Evolutionary conservation across 192 early-diverging fungal species (phyloP), one percentile per base, ranked within the genome.

Genomic region (Gonapodya sp.): DNA sequence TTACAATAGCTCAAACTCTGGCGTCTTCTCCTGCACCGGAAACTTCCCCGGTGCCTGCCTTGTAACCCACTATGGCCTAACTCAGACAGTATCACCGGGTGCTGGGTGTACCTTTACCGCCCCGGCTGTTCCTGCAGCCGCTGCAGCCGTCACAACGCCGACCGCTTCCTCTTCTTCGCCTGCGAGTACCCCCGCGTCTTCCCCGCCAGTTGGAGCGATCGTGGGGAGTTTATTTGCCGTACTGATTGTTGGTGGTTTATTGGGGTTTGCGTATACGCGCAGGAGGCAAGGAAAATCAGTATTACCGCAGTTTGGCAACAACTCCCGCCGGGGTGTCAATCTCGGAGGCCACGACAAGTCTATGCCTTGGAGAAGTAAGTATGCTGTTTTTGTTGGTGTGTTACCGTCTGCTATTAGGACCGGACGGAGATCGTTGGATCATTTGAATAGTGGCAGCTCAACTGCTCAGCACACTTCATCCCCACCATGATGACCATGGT

Each of bases 31-130:
- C 8, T 64, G 46, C 46, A 64, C 8, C 46, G 46, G 46, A 64
- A 64, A 64, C 46, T 64, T 64, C 46, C 46, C 46, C 46, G 46
- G 46, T 64, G 46, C 46, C 24, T 64, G 46, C 46, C 46, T 64
- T 24, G 46, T 64, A 8, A 64, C 46, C 8, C 46, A 64, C 46
- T 64, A 64, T 24, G 46, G 46, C 8, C 46, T 64, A 16, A 64
- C 8, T 24, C 46, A 64, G 46, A 16, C 46, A 8, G 46, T 64
- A 8, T 16, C 46, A 24, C 8, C 46, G 8, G 46, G 46, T 24
- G 8, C 46, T 64, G 46, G 46, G 8, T 64, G 46, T 64, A 16
- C 46, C 46, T 64, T 64, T 24, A 64, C 46, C 8, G 8, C 46
- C 8, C 46, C 46, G 8, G 46, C 46, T 24, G 8, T 64, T 24